Evolutionary conservation across 83 land plant genomes (phyloP), one percentile per base, ranked within the genome.

Genomic region (Isoetes engelmannii): DNA sequence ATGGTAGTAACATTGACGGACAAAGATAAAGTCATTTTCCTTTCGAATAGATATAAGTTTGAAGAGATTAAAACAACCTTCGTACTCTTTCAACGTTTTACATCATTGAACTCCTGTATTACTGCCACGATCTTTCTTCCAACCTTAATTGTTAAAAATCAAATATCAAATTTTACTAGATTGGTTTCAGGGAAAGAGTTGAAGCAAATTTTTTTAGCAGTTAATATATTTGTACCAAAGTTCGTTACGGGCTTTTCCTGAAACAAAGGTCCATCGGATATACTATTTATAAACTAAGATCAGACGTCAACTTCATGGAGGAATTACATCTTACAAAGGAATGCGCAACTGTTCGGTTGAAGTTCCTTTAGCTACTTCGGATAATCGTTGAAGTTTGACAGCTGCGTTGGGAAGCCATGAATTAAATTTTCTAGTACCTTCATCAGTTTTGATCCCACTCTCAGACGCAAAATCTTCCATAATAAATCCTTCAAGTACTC

Each of bases 71-170:
- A 57, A 4, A n/a, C 10, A 4, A 6, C 21, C 45, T 21, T 45
- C 41, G 49, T 13, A 56, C 68, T 76, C 88, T 74, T 58, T 84
- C 90, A 87, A 44, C 5, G 81, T 15, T 72, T 75, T 5, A 87
- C 84, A 5, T 87, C 83, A 4, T 58, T 55, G 65, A 87, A 53
- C n/a, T 80, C 65, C 51, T 46, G 12, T 3, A 86, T 86, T 12
- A 28, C 37, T 28, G 37, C 37, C 37, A 28, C 37, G 37, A 28
- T 28, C 37, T 28, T 28, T 28, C 37, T 28, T 2, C 37, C 37
- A 28, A 28, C 37, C 37, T 28, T 28, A 28, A 28, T 28, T 28
- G 37, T 28, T 28, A 28, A 28, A 28, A 28, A 28, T 28, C 37
- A 28, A 28, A 28, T 28, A 28, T 2, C 37, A 28, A 0, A 28